These are phyloP conservation scores for Septoria linicola DNA, from an alignment of 2,329 filamentous ascomycete species.

Conservation along the genomic window DNA sequence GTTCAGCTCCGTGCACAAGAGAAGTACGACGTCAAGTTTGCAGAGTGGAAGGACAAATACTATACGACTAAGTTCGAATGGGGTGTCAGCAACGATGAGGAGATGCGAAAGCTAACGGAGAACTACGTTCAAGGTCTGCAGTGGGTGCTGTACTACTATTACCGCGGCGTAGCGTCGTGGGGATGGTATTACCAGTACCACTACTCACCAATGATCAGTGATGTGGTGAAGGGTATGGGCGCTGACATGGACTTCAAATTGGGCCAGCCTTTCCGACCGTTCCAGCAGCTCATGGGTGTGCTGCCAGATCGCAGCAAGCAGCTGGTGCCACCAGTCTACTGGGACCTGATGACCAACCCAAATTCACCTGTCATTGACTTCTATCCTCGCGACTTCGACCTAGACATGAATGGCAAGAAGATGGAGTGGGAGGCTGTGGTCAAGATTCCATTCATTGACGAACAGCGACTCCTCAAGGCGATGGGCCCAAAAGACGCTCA, in stretches of 20 bases:
- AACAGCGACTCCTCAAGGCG: slow-evolving; percentile 76
- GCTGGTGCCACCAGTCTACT: slow-evolving; percentile 85
- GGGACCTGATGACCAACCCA: slow-evolving; percentile 86
- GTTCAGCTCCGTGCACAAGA: slow-evolving; percentile 74
- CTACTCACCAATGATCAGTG: slow-evolving; percentile 95
- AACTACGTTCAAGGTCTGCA: slow-evolving; percentile 98
- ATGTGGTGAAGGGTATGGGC: slow-evolving; percentile 82
- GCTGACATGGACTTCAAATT: slow-evolving; percentile 90
- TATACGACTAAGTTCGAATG: slow-evolving; percentile 90
- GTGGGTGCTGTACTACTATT: slow-evolving; percentile 98
- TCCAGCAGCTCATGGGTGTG: slow-evolving; percentile 97
- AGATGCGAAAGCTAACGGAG: slow-evolving; percentile 79
- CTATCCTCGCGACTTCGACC: slow-evolving; percentile 92
- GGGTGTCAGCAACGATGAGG: slow-evolving; percentile 75
- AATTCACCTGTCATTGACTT: slow-evolving; percentile 96
- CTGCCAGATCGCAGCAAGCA: slow-evolving; percentile 95
- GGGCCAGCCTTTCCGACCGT: slow-evolving; percentile 91
- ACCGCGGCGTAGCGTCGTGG: slow-evolving; percentile 95
- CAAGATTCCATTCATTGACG: slow-evolving; percentile 98
- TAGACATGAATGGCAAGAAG: slow-evolving; percentile 99
- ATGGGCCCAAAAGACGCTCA: slow-evolving; percentile 82
- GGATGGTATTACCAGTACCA: slow-evolving; percentile 98
- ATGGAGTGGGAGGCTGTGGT: slow-evolving; percentile 99
- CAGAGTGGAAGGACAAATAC: slow-evolving; percentile 91
- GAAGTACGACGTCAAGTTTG: slow-evolving; percentile 87